phyloP scores from a whole-genome alignment of 805 yeast genomes.

The Metschnikowia similis region DNA sequence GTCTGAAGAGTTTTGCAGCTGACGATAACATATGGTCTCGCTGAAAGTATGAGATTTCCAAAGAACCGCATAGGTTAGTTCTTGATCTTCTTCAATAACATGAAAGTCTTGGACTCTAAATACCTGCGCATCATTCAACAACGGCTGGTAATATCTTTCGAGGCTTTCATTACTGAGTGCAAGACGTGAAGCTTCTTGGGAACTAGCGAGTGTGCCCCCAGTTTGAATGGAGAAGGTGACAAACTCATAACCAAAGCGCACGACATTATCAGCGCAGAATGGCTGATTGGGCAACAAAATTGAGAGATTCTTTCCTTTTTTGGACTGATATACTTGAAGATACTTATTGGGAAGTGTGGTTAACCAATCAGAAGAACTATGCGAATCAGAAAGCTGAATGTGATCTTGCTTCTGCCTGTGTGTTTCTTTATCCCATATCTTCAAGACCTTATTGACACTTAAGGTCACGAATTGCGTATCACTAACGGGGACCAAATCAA shows the following conservation, averaged over 20 bases:
- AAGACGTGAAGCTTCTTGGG: background rate
- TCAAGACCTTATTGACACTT: constrained; percentile 50
- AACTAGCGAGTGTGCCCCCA: background rate
- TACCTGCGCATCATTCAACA: background rate
- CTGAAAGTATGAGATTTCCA: constrained; percentile 60
- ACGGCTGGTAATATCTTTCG: background rate
- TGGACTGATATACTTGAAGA: constrained; percentile 16
- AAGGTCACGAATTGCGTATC: constrained; percentile 44
- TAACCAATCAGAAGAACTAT: constrained; percentile 20
- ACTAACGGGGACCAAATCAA: constrained; percentile 36
- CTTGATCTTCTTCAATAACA: background rate
- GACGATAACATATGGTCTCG: constrained; percentile 6
- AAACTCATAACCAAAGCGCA: constrained; percentile 20
- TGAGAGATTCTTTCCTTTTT: constrained; percentile 2
- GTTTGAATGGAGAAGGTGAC: constrained; percentile 21
- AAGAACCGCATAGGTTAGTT: constrained; percentile 31
- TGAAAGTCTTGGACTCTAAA: constrained; percentile 15
- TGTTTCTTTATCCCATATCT: constrained; percentile 54
- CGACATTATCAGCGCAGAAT: constrained; percentile 4
- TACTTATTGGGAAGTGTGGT: constrained; percentile 30
- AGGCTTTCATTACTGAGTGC: constrained; percentile 1
- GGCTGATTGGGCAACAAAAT: constrained; percentile 15
- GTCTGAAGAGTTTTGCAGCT: background rate
- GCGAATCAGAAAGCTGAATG: background rate
- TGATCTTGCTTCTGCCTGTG: constrained; percentile 21